Conservation (phyloP, 2,329 filamentous ascomycete species). For the Dactylellina cionopaga region DNA sequence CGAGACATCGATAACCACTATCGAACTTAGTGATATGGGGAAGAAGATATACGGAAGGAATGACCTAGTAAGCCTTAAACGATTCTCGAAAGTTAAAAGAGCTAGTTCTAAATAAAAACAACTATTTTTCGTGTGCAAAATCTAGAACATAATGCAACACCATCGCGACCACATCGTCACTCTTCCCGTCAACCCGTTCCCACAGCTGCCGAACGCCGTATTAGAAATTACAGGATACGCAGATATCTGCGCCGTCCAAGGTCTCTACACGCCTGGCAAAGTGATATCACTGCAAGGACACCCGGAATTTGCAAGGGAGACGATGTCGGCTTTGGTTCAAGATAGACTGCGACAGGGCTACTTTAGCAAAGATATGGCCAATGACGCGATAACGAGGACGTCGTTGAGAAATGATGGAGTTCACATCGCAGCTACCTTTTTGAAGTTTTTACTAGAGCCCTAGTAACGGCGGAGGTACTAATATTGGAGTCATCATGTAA, state of each 20-base stretch:
- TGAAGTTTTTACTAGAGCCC: conserved; percentile 72
- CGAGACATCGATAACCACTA: conserved; percentile 80
- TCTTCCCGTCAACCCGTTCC: conserved; percentile 38
- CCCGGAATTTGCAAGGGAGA: conserved; percentile 80
- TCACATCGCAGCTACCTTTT: conserved; percentile 76
- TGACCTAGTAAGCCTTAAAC: conserved; percentile 58
- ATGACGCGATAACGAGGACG: conserved; percentile 74
- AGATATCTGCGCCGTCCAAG: conserved; percentile 76
- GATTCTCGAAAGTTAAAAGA: conserved; percentile 7
- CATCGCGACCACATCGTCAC: conserved; percentile 78
- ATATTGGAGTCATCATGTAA: neutral
- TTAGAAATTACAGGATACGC: conserved; percentile 71
- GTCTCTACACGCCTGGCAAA: conserved; percentile 74
- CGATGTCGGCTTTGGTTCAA: conserved; percentile 75
- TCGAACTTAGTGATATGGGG: conserved; percentile 75
- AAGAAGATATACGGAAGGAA: conserved; percentile 76
- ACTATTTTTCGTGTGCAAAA: neutral
- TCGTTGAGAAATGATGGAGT: conserved; percentile 79
- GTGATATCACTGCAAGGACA: conserved; percentile 85
- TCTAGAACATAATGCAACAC: conserved; percentile 81
- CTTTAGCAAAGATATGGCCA: conserved; percentile 74
- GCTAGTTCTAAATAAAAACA: neutral
- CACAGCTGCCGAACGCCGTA: conserved; percentile 69
- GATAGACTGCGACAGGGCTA: conserved; percentile 73
- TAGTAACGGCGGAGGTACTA: neutral